Evolutionary conservation across 2,329 filamentous ascomycete species (phyloP), one percentile per base, ranked within the genome.

Genomic region (Colletotrichum sp.): DNA sequence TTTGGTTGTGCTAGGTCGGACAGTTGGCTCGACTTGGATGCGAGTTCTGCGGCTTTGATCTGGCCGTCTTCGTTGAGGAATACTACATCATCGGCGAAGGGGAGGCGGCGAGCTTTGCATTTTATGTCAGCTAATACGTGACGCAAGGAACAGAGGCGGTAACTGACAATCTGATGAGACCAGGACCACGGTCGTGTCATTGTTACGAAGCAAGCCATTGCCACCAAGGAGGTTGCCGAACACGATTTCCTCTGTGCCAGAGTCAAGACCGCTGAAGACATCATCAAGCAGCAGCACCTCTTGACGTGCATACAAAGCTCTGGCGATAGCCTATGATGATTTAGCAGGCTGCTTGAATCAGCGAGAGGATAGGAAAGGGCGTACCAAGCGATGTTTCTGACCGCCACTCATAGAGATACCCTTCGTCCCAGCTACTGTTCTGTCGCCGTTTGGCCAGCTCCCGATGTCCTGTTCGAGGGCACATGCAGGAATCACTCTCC

Each of bases 401-500:
- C 85, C 85, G 26, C 85, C 85, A 6, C 84, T 86, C 10, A 87
- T 77, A 0, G 79, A 80, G 18, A 85, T 82, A 0, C 85, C 84
- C 56, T 82, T 83, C 12, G 80, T 84, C 3, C 85, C 84, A n/a
- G 84, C 80, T 1, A 76, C 76, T 0, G 83, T 84, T 5, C 78
- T 75, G 38, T 85, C 83, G 15, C 84, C 83, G 1, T 80, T 66
- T 0, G 83, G 79, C 3, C 85, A 78, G 8, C 77, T 76, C 0
- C 32, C 26, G 3, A 85, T 71, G 56, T 86, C 85, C 2, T 78
- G 75, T 2, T 78, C 62, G 24, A 86, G 76, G 43, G 82, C 83
- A 26, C 86, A 87, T 0, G 83, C 82, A 5, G 80, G 73, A 5
- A 85, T 32, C 1, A 86, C 82, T 3, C 76, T 78, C 0, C 78